phyloP scores from a whole-genome alignment of 352 stramenopile species.

The Globisporangium yorkense region DNA sequence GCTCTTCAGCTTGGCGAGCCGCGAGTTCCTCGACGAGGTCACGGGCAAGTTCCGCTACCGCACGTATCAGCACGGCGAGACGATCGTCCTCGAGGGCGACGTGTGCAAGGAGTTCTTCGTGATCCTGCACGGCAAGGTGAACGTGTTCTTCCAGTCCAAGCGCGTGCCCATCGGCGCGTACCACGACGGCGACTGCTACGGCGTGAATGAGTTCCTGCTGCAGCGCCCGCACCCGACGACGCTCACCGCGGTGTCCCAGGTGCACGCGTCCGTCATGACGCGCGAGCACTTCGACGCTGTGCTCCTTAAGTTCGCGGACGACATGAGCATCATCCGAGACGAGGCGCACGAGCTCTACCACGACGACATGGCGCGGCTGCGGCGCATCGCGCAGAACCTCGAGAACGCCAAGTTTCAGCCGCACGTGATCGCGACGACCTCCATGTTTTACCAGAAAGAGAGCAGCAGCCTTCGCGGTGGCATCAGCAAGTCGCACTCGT shows the following conservation, averaged over 20 bases:
- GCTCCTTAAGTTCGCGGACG: conserved; percentile 52
- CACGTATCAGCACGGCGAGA: conserved; percentile 67
- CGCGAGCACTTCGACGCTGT: conserved; percentile 66
- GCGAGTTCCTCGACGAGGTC: conserved; percentile 71
- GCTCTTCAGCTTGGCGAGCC: conserved; percentile 58
- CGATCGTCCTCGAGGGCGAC: conserved; percentile 60
- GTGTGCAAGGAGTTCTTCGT: conserved; percentile 69
- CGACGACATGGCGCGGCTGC: conserved; percentile 28
- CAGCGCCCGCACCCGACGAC: conserved; percentile 34
- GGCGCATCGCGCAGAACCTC: conserved; percentile 38
- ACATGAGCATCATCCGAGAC: conserved; percentile 44
- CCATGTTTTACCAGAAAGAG: conserved; percentile 56
- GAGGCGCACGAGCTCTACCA: conserved; percentile 34
- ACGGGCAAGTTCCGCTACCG: conserved; percentile 74
- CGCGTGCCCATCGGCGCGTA: conserved; percentile 48
- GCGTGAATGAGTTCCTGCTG: conserved; percentile 61
- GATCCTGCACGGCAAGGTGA: conserved; percentile 51
- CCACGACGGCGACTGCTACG: conserved; percentile 63
- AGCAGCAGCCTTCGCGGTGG: neutral
- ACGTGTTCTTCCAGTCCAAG: conserved; percentile 48
- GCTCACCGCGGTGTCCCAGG: conserved; percentile 34
- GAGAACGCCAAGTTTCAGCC: conserved; percentile 47
- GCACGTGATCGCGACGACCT: conserved; percentile 36
- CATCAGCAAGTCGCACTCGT: neutral
- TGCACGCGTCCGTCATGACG: conserved; percentile 68